These are phyloP conservation scores for Oryza brachyantha DNA, from an alignment of 176 grass and related monocot genomes.

Conservation along the genomic window DNA sequence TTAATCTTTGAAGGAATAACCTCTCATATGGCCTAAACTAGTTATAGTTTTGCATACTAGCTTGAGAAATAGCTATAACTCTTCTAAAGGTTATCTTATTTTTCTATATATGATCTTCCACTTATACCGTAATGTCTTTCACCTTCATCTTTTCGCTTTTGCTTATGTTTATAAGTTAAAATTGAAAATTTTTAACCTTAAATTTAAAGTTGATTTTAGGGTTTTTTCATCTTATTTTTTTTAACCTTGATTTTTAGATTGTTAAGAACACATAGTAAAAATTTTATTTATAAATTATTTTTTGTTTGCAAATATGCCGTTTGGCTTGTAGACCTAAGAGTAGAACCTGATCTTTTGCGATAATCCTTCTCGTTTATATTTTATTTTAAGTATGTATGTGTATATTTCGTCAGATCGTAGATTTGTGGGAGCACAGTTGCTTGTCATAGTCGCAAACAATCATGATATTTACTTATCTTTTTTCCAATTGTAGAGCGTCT, in stretches of 20 bases:
- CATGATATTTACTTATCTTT: constrained; percentile 8
- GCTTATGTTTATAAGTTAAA: too few relatives aligned
- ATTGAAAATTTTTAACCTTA: too few relatives aligned
- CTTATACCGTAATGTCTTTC: too few relatives aligned
- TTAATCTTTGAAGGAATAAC: neutral
- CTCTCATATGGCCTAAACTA: neutral
- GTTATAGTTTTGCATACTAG: too few relatives aligned
- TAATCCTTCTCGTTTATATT: neutral
- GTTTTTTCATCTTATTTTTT: too few relatives aligned
- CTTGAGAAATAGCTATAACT: neutral
- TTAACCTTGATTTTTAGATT: too few relatives aligned
- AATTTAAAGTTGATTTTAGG: too few relatives aligned
- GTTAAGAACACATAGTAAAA: too few relatives aligned
- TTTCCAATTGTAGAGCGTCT: constrained; percentile 59
- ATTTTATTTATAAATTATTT: too few relatives aligned
- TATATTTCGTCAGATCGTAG: neutral
- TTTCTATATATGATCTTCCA: neutral
- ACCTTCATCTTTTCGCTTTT: too few relatives aligned
- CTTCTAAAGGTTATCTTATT: neutral
- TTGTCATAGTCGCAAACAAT: neutral
- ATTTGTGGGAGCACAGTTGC: neutral
- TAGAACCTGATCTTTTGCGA: neutral
- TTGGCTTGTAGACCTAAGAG: too few relatives aligned
- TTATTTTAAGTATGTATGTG: neutral
- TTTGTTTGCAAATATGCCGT: too few relatives aligned